Base-by-base conservation (phyloP, 371 early-diverging fungal genomes). In the Mortierella sp. region DNA sequence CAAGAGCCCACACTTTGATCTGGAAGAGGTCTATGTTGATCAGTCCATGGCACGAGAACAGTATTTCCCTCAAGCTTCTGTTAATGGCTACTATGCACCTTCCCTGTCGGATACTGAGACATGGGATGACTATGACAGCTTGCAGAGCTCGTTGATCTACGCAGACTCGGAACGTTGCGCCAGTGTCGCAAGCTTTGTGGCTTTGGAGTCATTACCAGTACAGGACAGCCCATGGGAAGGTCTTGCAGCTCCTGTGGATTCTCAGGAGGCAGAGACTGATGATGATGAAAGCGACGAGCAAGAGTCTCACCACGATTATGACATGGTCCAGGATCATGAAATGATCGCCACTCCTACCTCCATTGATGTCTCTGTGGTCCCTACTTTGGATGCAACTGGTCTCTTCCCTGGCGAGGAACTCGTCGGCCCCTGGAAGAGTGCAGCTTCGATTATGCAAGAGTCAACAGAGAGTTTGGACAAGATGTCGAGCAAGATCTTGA, bases 221-320 rank as follows among this genome's bases (percentile, higher is more conserved):
- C 67, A 78, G 28, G 59, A 78, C 26, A 67, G 70, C 24, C 75
- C 81, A 4, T 80, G 81, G 81, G 76, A 80, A n/a, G 74, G 59
- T 8, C 59, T 57, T 14, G 62, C 32, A 8, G 32, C 68, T 18
- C 26, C 55, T 22, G 37, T 54, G 10, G 30, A 32, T 26, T 30
- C 45, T 8, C 58, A 67, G 12, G 30, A 6, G 35, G 58, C 28
- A 12, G 57, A 62, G 12, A 22, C 43, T 10, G 66, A 64, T 1
- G 66, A 64, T 39, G 65, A 65, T 1, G 14, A 39, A 12, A 22
- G 37, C 18, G 65, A 45, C 4, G n/a, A 62, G 10, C 43, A 62
- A 24, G 62, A 14, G 20, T 45, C 28, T 28, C 45, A 58, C 20
- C 28, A 30, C 39, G 67, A 47, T 32, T 39, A 68, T 58, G 30